Evolutionary conservation across 2,329 filamentous ascomycete species (phyloP), one percentile per base, ranked within the genome.

Genomic region (Claviceps monticola): DNA sequence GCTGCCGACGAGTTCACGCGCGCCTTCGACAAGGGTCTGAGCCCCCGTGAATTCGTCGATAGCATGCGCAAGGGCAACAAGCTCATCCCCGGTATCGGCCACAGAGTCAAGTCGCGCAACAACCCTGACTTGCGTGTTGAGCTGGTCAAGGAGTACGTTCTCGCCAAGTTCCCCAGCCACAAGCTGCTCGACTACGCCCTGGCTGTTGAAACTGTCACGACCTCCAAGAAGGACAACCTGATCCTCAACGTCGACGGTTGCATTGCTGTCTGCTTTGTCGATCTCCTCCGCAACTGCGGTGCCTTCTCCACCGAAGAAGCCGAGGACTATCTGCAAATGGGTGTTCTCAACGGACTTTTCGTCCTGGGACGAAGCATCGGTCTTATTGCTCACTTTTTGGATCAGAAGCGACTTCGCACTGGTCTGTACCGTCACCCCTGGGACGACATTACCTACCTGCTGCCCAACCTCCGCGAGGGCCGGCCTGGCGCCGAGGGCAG

Each of bases 11-110:
- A 98, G 78, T 98, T 98, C 79, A 90, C 88, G 71, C 90, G 89
- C 74, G 93, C 93, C 54, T 95, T 91, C 63, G 93, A 98, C 79
- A 96, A 95, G 83, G 90, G 89, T 65, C 84, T 97, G 60, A 94
- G 86, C 76, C 93, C 93, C 55, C 90, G 93, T 80, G 93, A 98
- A 74, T 98, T 98, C 64, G 93, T 98, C 59, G 93, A 98, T 76
- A 87, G 78, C 62, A 97, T 97, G 91, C 84, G 93, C 73, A 98
- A 97, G 80, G 88, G 93, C 75, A 98, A 98, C 84, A 98, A 97
- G 82, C 89, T 98, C 63, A 97, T 98, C 63, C 93, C 93, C 58
- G 93, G 93, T 79, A 98, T 98, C 64, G 93, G 93, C 62, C 93
- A 98, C 82, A 88, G 90, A 73, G 88, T 98, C 79, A 98, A 98